Conservation (phyloP, 306 rosid species). For the Prunus padus region DNA sequence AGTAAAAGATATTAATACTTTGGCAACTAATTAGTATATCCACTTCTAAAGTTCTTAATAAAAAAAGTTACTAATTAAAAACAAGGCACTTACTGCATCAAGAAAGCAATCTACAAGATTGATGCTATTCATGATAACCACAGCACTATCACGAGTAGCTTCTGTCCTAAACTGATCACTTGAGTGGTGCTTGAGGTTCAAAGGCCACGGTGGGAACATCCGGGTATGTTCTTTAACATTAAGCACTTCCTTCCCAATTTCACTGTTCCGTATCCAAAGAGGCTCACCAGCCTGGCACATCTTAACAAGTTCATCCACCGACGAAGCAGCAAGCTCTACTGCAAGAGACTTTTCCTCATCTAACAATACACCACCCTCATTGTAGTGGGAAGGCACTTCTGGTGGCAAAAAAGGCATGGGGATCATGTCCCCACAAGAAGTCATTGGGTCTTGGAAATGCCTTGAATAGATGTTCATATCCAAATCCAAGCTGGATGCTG, state of each 20-base stretch:
- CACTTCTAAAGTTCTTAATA: no score
- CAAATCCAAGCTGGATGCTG: conserved; percentile 57
- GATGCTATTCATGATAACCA: conserved; percentile 94
- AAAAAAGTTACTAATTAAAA: background rate
- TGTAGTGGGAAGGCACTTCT: conserved; percentile 41
- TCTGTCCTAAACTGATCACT: conserved; percentile 55
- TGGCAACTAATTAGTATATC: background rate
- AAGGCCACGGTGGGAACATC: conserved; percentile 55
- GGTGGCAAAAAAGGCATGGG: conserved; percentile 61
- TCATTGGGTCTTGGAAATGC: conserved; percentile 54
- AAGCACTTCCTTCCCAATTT: conserved; percentile 61
- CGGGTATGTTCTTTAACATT: conserved; percentile 68
- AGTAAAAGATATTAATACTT: background rate
- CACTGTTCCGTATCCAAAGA: conserved; percentile 59
- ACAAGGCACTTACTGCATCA: conserved; percentile 60
- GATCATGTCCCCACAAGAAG: conserved; percentile 42
- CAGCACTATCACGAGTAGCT: conserved; percentile 67
- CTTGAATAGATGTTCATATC: conserved; percentile 87
- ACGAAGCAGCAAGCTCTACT: conserved; percentile 60
- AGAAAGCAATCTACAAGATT: conserved; percentile 91
- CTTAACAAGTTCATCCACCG: conserved; percentile 62
- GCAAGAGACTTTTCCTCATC: conserved; percentile 84
- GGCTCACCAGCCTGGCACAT: conserved; percentile 66
- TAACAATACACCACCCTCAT: conserved; percentile 45
- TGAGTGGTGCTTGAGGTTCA: conserved; percentile 47